Percentiles rank a stretch among this genome's conserved stretches.
Evolutionary conservation across 2,329 filamentous ascomycete genomes (phyloP).

Genomic region (Colletotrichum shisoi): DNA sequence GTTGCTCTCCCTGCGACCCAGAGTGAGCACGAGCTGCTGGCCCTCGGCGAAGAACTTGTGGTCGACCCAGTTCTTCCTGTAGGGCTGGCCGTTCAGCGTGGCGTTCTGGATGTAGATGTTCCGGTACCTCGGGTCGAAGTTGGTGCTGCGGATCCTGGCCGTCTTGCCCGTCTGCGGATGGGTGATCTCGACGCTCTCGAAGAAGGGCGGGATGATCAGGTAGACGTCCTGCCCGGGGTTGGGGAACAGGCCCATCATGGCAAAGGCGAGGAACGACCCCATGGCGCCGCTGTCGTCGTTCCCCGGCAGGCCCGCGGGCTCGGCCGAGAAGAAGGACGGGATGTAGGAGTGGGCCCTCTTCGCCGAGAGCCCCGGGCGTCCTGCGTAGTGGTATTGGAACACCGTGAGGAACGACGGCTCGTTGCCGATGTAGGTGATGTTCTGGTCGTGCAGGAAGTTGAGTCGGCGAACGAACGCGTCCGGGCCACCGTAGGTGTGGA

Average conservation of each 20-base stretch:
- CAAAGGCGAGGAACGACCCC: constrained; percentile 70
- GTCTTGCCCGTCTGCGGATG: constrained; percentile 66
- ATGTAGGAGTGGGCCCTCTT: constrained; percentile 70
- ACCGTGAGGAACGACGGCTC: constrained; percentile 68
- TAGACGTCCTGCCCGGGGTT: constrained; percentile 75
- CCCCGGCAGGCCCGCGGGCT: constrained; percentile 68
- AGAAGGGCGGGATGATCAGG: constrained; percentile 74
- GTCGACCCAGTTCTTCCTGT: constrained; percentile 71
- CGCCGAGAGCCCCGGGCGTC: constrained; percentile 65
- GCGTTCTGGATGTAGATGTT: constrained; percentile 72
- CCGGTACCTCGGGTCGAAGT: constrained; percentile 67
- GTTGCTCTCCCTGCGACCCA: constrained; percentile 67
- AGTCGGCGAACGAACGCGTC: constrained; percentile 66
- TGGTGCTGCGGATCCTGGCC: constrained; percentile 66
- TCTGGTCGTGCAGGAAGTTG: constrained; percentile 69
- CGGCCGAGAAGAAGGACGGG: constrained; percentile 68
- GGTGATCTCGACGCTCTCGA: constrained; percentile 65
- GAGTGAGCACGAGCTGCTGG: constrained; percentile 67
- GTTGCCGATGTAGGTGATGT: constrained; percentile 73
- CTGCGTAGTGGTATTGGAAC: constrained; percentile 75
- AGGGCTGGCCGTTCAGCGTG: constrained; percentile 66
- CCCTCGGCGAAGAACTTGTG: constrained; percentile 74
- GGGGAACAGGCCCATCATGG: constrained; percentile 76
- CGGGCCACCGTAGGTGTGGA: constrained; percentile 67
- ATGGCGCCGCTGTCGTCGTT: constrained; percentile 77